Evolutionary conservation across 352 stramenopile genomes (phyloP).

Genomic region (Pythium aquatile): DNA sequence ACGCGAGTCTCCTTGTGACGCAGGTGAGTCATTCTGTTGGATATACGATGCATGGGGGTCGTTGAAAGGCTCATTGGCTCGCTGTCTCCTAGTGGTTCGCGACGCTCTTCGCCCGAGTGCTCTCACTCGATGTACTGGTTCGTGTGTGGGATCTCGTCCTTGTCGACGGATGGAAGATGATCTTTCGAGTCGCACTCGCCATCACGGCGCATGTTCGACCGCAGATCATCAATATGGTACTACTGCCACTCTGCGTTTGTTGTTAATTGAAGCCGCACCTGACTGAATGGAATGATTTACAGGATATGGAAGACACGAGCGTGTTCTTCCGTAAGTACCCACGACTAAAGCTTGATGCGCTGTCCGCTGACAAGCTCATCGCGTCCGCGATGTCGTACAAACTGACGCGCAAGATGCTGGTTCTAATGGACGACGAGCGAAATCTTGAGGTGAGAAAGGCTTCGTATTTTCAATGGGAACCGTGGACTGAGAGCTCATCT

Average conservation of each 20-base stretch:
- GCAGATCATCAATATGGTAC: conserved; percentile 58
- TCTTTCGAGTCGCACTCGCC: conserved; percentile 69
- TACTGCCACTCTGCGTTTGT: background rate
- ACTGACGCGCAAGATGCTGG: conserved; percentile 56
- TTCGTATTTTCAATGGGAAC: background rate
- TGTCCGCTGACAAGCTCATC: conserved; percentile 46
- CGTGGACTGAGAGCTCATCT: background rate
- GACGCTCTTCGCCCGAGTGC: conserved; percentile 72
- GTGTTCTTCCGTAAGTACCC: conserved; percentile 69
- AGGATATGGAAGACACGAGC: conserved; percentile 78
- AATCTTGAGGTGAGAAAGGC: conserved; percentile 50
- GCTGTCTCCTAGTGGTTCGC: conserved; percentile 70
- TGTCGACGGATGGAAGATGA: conserved; percentile 75
- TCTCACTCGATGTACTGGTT: conserved; percentile 41
- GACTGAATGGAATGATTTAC: background rate
- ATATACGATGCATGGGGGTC: too few relatives aligned
- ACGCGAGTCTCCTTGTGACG: conserved; percentile 73
- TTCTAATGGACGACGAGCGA: conserved; percentile 63
- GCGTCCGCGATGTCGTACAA: conserved; percentile 52
- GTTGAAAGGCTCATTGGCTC: too few relatives aligned
- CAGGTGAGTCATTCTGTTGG: conserved; percentile 42
- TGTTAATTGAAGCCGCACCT: background rate
- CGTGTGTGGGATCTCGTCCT: conserved; percentile 76
- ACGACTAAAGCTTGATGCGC: conserved; percentile 39
- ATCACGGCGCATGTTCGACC: conserved; percentile 57